These are phyloP conservation scores for sunflower (Helianthus annuus) DNA, from an alignment of 129 eudicot species.

Conservation along the genomic window HanXRQr2.0-SUNRISE NC_035434.2:159886925-159887424, in stretches of 20 bases:
- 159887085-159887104: slow-evolving; percentile 73
- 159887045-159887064: slow-evolving; percentile 76
- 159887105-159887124: slow-evolving; percentile 47
- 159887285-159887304: slow-evolving; percentile 75
- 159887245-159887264: slow-evolving; percentile 75
- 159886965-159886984: slow-evolving; percentile 86
- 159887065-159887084: slow-evolving; percentile 81
- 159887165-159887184: slow-evolving; percentile 3
- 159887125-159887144: slow-evolving; percentile 19
- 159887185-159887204: background rate
- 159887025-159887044: slow-evolving; percentile 85
- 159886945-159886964: slow-evolving; percentile 62
- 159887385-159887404: background rate
- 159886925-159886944: slow-evolving; percentile 86
- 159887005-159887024: slow-evolving; percentile 71
- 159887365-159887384: slow-evolving; percentile 6
- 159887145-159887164: background rate
- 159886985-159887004: slow-evolving; percentile 79
- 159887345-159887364: background rate
- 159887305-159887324: slow-evolving; percentile 71
- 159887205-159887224: slow-evolving; percentile 67
- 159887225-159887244: slow-evolving; percentile 92
- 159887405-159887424: background rate
- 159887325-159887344: slow-evolving; percentile 48
- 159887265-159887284: slow-evolving; percentile 71